Evolutionary conservation across 2,329 filamentous ascomycete species (phyloP).

Genomic region (Arthrocladium fulminans): DNA sequence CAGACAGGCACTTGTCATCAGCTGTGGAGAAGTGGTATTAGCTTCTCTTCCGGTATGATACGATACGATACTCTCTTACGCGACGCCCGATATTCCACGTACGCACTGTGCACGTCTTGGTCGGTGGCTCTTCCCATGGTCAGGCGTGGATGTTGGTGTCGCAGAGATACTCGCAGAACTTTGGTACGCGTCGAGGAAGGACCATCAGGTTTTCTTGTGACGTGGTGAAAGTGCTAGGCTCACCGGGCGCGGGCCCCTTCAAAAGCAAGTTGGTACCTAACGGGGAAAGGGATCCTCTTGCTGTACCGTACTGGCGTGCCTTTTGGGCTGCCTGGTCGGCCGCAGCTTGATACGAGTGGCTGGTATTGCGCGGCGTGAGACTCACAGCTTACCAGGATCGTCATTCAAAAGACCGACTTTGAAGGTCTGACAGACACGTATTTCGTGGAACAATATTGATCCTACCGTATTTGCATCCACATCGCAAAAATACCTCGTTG

Average conservation of each 20-base stretch:
- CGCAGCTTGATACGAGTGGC: neutral
- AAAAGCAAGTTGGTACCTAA: neutral
- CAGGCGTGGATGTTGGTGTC: neutral
- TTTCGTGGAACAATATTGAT: neutral
- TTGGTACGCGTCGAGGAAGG: neutral
- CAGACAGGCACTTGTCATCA: conserved; percentile 39
- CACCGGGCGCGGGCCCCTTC: neutral
- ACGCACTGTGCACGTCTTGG: conserved; percentile 45
- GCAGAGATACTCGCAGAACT: neutral
- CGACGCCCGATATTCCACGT: conserved; percentile 47
- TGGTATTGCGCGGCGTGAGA: neutral
- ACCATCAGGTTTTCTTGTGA: neutral
- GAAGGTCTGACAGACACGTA: neutral
- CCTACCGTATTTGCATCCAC: neutral
- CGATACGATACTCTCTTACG: conserved; percentile 27
- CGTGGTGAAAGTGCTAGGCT: neutral
- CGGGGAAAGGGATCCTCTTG: neutral
- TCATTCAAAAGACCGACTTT: neutral
- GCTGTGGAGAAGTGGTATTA: conserved; percentile 19
- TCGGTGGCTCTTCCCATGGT: conserved; percentile 44
- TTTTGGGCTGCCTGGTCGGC: neutral
- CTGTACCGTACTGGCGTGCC: neutral
- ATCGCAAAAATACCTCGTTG: neutral
- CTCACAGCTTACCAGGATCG: neutral
- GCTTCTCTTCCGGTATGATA: conserved; percentile 14